Percentiles rank a stretch among this genome's conserved stretches.
Evolutionary conservation across 106 monocot species (phyloP).

Genomic region (Dactylorhiza incarnata): DNA sequence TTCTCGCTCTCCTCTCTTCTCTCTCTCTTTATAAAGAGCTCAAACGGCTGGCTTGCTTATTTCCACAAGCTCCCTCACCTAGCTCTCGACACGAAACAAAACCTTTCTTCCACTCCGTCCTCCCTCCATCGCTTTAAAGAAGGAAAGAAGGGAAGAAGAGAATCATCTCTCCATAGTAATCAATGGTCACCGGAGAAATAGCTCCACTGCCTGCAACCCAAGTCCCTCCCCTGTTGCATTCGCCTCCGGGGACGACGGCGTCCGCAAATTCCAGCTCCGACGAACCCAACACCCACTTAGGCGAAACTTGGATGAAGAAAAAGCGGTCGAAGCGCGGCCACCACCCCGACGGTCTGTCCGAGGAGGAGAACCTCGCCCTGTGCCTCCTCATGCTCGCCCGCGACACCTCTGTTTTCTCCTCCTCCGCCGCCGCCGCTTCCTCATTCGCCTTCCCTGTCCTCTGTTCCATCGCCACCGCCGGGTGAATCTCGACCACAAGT

Average conservation of each 20-base stretch:
- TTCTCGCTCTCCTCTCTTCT: not conserved
- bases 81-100: conserved; percentile 4
- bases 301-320: conserved; percentile 6
- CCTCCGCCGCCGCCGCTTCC: not conserved
- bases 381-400: conserved; percentile 67
- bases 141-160: not conserved
- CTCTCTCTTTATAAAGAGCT: not conserved
- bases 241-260: not conserved
- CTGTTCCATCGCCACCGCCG: not conserved
- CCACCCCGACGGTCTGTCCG: conserved; percentile 10
- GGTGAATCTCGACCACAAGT: conserved; percentile 20
- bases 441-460: conserved; percentile 1
- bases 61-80: not conserved
- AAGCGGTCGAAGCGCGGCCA: conserved; percentile 27
- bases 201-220: not conserved
- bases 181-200: not conserved
- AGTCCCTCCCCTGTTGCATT: not conserved
- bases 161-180: not conserved
- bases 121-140: not conserved
- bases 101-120: not conserved
- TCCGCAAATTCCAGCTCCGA: not conserved
- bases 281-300: not conserved
- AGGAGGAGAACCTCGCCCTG: conserved; percentile 71
- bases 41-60: not conserved
- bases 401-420: not conserved